Evolutionary conservation across 2,329 filamentous ascomycete species (phyloP), one percentile per base, ranked within the genome.

Genomic region (Epichloe uncinata): DNA sequence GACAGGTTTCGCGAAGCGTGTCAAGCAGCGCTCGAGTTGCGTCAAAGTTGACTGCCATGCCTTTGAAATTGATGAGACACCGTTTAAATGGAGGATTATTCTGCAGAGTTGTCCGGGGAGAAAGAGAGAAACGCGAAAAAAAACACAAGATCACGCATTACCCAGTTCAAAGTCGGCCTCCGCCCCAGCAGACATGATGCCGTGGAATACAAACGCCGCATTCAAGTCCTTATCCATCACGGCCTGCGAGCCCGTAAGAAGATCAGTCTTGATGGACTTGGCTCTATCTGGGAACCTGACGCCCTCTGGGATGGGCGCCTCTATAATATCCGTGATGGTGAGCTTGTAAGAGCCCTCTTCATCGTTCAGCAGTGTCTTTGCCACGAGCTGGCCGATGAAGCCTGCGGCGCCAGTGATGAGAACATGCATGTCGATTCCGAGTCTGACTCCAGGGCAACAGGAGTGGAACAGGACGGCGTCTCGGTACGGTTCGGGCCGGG

Each of bases 331-430:
- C 16, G 75, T 78, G 42, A 81, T 66, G 50, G 72, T 70, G 49
- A 82, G 64, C 50, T 70, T 63, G 36, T 69, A 49, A 33, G 55
- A 61, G 7, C 56, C 51, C 18, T 50, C 35, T 12, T 55, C 53
- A 6, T 57, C 53, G 33, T 70, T 66, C 40, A 81, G 65, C 11
- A 82, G 69, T 40, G 75, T 70, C 48, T 69, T 68, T 9, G 76
- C 73, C 35, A 82, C 70, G 45, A 77, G 69, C 60, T 81, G 78
- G 60, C 78, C 78, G 51, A 82, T 74, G 60, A 82, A 81, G 50
- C 79, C 79, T 47, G 75, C 73, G 18, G 73, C 78, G 35, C 79
- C 78, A 12, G 78, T 81, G 57, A 83, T 79, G 58, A 82, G 72
- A 40, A 82, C 69, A 40, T 42, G 47, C 52, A 50, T 54, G 5